A percentile compares a stretch with the other conserved stretches of the same genome.
Evolutionary conservation across 2,329 filamentous ascomycete species (phyloP).

Genomic region (Xylariales sp.): DNA sequence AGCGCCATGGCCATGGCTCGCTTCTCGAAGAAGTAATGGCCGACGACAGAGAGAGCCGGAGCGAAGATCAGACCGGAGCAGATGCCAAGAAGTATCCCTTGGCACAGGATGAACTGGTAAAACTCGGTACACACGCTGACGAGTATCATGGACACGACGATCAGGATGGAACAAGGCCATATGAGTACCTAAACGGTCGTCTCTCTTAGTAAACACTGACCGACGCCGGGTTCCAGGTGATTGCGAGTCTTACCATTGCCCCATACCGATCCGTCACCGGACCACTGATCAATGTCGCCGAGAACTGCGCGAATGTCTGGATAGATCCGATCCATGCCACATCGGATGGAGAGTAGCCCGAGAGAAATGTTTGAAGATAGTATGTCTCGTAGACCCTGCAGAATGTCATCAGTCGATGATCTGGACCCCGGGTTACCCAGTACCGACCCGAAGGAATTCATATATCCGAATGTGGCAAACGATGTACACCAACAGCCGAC

Average conservation of each 20-base stretch:
- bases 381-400: conserved; percentile 34
- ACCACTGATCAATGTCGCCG: conserved; percentile 29
- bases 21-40: conserved; percentile 29
- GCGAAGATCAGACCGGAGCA: conserved; percentile 19
- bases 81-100: conserved; percentile 43
- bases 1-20: conserved; percentile 29
- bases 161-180: conserved; percentile 25
- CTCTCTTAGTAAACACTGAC: no score
- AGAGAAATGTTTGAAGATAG: conserved; percentile 31
- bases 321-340: conserved; percentile 41
- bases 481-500: conserved; percentile 3
- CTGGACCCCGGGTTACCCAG: neutral
- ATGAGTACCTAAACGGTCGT: conserved; percentile 14
- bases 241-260: conserved; percentile 26
- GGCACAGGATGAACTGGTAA: conserved; percentile 19
- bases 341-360: conserved; percentile 30
- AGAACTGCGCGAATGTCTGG: conserved; percentile 29
- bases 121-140: conserved; percentile 24
- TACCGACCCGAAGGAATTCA: conserved; percentile 4
- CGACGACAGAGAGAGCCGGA: conserved; percentile 27
- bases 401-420: neutral
- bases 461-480: conserved; percentile 1
- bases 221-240: no score
- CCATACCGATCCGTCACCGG: conserved; percentile 28
- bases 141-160: conserved; percentile 35